These are phyloP conservation scores for Falciphora oryzae DNA, from an alignment of 2,329 filamentous ascomycete species.

Conservation along the genomic window DNA sequence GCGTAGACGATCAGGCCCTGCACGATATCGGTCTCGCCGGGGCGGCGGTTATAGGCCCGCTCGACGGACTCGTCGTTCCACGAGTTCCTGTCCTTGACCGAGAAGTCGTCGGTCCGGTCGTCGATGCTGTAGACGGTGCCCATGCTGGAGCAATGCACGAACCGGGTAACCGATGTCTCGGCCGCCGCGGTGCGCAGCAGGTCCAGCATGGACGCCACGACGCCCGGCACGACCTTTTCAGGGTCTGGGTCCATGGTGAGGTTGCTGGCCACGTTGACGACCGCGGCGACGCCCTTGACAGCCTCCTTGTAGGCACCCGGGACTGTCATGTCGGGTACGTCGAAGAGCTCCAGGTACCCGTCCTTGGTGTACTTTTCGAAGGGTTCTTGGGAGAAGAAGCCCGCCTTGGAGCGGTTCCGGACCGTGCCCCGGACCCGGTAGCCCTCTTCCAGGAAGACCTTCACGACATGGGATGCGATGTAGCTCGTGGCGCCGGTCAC, in stretches of 20 bases:
- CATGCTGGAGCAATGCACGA: slow-evolving; percentile 35
- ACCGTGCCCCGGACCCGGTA: slow-evolving; percentile 40
- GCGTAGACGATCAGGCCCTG: slow-evolving; percentile 11
- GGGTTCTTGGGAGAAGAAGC: slow-evolving; percentile 13
- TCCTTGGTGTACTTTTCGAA: slow-evolving; percentile 28
- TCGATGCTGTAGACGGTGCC: slow-evolving; percentile 18
- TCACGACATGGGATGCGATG: slow-evolving; percentile 10
- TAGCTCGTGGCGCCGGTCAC: slow-evolving; percentile 12
- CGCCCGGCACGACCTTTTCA: slow-evolving; percentile 29
- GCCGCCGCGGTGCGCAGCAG: slow-evolving; percentile 30
- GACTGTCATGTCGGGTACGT: slow-evolving; percentile 28
- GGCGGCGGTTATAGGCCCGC: slow-evolving; percentile 8
- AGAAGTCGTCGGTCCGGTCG: background rate
- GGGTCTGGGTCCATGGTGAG: slow-evolving; percentile 30
- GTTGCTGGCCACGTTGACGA: slow-evolving; percentile 34
- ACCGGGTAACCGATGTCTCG: slow-evolving; percentile 29
- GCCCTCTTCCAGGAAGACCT: slow-evolving; percentile 21
- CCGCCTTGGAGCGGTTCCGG: slow-evolving; percentile 26
- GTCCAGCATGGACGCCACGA: slow-evolving; percentile 22
- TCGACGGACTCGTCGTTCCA: slow-evolving; percentile 18
- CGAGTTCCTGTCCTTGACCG: slow-evolving; percentile 13
- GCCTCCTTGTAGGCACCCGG: slow-evolving; percentile 22
- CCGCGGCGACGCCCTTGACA: slow-evolving; percentile 24
- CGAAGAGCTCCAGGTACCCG: slow-evolving; percentile 28
- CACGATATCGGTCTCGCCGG: background rate